phyloP scores from a whole-genome alignment of 1,139 yeast species.

The Yamadazyma aaseri region DNA sequence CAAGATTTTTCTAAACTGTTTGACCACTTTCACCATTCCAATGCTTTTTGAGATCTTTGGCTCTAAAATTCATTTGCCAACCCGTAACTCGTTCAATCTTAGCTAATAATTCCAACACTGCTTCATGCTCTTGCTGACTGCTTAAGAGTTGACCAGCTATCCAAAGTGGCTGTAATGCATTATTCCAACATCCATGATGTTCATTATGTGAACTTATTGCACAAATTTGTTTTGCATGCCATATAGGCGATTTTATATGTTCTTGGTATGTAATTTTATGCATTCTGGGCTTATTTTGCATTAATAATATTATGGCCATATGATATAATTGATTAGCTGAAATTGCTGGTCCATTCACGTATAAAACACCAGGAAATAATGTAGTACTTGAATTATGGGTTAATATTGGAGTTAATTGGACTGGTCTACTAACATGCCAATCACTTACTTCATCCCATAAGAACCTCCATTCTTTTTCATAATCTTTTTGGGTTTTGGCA shows the following conservation, averaged over 20 bases:
- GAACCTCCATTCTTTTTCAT: constrained; percentile 32
- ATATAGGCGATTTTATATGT: constrained; percentile 24
- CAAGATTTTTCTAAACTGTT: not conserved
- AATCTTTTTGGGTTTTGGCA: constrained; percentile 18
- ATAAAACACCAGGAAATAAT: constrained; percentile 35
- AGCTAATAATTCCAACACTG: constrained; percentile 26
- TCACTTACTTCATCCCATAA: constrained; percentile 33
- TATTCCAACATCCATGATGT: constrained; percentile 35
- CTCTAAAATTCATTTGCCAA: constrained; percentile 38
- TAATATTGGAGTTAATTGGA: constrained; percentile 26
- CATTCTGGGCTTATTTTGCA: constrained; percentile 37
- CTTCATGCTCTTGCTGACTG: constrained; percentile 35
- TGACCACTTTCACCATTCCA: constrained; percentile 21
- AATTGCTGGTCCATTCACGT: constrained; percentile 36
- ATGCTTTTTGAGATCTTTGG: constrained; percentile 29
- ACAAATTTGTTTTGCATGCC: constrained; percentile 42
- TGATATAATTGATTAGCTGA: constrained; percentile 40
- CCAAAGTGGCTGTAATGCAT: constrained; percentile 39
- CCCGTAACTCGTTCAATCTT: constrained; percentile 36
- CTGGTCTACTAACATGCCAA: constrained; percentile 34
- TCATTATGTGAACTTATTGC: constrained; percentile 37
- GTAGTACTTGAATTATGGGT: constrained; percentile 19
- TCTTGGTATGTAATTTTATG: constrained; percentile 17
- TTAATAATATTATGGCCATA: constrained; percentile 36
- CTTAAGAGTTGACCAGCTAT: constrained; percentile 40